Evolutionary conservation across 2,329 filamentous ascomycete species (phyloP).

Genomic region (Colletotrichum godetiae): DNA sequence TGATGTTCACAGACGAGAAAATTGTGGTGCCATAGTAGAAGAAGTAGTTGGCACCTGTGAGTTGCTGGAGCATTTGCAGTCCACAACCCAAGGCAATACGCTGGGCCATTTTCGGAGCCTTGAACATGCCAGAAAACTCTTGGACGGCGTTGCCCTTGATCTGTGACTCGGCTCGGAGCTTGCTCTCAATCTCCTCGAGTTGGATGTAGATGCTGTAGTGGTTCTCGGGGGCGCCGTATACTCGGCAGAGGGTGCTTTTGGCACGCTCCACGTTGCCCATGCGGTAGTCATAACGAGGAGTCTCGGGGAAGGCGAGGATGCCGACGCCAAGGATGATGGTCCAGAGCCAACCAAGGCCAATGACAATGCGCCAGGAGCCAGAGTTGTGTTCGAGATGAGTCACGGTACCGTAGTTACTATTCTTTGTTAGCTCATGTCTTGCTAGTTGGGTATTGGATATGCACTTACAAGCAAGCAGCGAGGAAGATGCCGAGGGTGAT

Average conservation of each 20-base stretch:
- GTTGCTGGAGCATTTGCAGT: conserved; percentile 72
- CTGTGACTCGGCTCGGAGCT: conserved; percentile 60
- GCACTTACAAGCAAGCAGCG: conserved; percentile 58
- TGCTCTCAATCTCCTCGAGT: conserved; percentile 64
- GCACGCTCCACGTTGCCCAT: conserved; percentile 58
- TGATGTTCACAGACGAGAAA: conserved; percentile 58
- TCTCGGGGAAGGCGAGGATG: conserved; percentile 63
- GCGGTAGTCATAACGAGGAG: conserved; percentile 63
- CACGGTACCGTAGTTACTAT: conserved; percentile 65
- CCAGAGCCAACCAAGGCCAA: conserved; percentile 64
- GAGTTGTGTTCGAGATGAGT: conserved; percentile 56
- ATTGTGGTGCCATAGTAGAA: conserved; percentile 70
- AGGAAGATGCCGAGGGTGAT: conserved; percentile 77
- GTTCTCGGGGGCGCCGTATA: conserved; percentile 57
- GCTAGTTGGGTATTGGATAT: background rate
- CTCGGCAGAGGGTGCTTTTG: conserved; percentile 57
- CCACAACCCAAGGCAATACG: conserved; percentile 69
- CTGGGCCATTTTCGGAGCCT: conserved; percentile 72
- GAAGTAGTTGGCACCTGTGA: conserved; percentile 72
- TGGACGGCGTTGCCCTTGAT: conserved; percentile 53
- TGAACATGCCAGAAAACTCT: conserved; percentile 70
- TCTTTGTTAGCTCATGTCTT: background rate
- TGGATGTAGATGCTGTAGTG: conserved; percentile 59
- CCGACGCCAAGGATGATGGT: conserved; percentile 59
- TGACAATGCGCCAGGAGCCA: conserved; percentile 70